A percentile compares a stretch with the other conserved stretches of the same genome.
Evolutionary conservation across 192 early-diverging fungal species (phyloP).

Genomic region (Jimgerdemannia flammicorona): DNA sequence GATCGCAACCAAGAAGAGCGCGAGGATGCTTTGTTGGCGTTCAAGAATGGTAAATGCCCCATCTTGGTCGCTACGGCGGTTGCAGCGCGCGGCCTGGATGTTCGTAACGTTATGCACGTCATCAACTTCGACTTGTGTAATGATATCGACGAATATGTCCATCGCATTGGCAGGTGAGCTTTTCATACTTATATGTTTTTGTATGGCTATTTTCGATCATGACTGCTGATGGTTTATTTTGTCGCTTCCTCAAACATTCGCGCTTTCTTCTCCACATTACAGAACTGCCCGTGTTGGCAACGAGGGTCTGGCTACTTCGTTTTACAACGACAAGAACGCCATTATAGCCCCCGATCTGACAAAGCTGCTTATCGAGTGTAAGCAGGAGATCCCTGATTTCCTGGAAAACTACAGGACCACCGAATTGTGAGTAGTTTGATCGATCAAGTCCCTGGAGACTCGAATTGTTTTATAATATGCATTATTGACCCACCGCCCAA

Average conservation of each 20-base stretch:
- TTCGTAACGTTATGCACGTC: slow-evolving; percentile 74
- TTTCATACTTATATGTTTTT: neutral
- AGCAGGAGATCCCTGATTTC: slow-evolving; percentile 59
- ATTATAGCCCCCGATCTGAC: slow-evolving; percentile 40
- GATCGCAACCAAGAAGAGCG: slow-evolving; percentile 78
- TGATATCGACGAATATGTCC: slow-evolving; percentile 75
- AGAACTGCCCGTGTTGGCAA: slow-evolving; percentile 64
- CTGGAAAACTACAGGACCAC: slow-evolving; percentile 24
- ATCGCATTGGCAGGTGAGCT: slow-evolving; percentile 62
- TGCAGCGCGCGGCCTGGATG: slow-evolving; percentile 75
- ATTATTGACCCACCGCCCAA: neutral
- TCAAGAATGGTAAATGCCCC: slow-evolving; percentile 59
- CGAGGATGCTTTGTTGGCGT: slow-evolving; percentile 67
- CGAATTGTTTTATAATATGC: neutral
- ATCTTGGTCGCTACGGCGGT: slow-evolving; percentile 76
- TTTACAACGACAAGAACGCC: slow-evolving; percentile 28
- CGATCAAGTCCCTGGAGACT: neutral
- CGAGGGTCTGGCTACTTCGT: slow-evolving; percentile 20
- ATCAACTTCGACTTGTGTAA: slow-evolving; percentile 76
- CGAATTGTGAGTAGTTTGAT: slow-evolving; percentile 26
- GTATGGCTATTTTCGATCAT: neutral
- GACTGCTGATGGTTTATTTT: too few species aligned
- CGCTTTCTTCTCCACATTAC: neutral
- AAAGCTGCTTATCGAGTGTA: slow-evolving; percentile 49
- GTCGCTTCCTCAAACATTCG: too few species aligned